Base-by-base conservation (phyloP, 441 rosid genomes). In the Pelargonium australe region DNA sequence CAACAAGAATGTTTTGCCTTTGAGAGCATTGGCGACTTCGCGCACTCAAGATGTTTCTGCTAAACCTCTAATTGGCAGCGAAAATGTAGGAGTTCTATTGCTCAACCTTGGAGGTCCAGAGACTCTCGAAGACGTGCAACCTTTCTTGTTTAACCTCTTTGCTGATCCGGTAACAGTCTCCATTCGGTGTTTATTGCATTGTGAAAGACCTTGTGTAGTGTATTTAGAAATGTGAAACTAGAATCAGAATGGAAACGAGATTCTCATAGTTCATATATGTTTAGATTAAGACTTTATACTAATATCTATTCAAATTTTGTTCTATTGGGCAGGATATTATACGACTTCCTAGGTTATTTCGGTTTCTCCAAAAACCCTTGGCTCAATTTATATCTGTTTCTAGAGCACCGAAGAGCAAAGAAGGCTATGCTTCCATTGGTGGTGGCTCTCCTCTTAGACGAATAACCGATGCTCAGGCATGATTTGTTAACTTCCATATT, bases 31-130 rank as follows among this genome's bases (percentile, higher is more conserved):
- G 67, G 90, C 76, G 37, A 79, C 95, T 49, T 91, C 96, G 0
- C 77, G 75, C 20, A 71, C 90, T 49, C 82, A 73, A 76, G 75
- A 72, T 66, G 53, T 79, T 13, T 47, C 92, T 44, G 16, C 82
- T 64, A 12, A 72, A 7, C 65, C 89, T 7, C 73, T 83, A 23
- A 69, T 78, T 20, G 23, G 23, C 23, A 20, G 23, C 37, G 97
- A 89, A 65, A 86, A 76, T 81, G 71, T 87, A 3, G 99, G 99
- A 19, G 99, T 94, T 7, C 63, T 94, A 70, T 78, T 94, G 81
- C 86, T 94, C 67, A 94, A 94, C 77, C 99, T 94, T 55, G 99
- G 99, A 51, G 99, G 99, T 47, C 99, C 97, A 0, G 99, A 94
- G 85, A 94, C 96, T 19, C 91, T 94, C 70, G 97, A 94, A 17